These are phyloP conservation scores for Mrakia blollopis DNA, from an alignment of 768 basidiomycete genomes.

Conservation along the genomic window DNA sequence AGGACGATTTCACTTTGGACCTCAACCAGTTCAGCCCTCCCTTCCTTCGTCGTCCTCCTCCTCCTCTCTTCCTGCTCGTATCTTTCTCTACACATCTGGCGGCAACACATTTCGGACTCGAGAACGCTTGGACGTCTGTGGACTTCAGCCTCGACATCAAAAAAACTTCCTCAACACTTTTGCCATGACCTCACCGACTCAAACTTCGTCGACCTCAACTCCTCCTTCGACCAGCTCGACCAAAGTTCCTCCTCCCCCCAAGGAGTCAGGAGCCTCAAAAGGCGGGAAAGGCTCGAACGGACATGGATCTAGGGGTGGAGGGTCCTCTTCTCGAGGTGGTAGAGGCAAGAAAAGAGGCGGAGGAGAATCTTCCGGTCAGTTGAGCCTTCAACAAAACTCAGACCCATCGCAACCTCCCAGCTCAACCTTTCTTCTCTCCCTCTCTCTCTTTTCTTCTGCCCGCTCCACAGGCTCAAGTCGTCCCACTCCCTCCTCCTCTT, in stretches of 20 bases:
- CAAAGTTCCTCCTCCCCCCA: not conserved
- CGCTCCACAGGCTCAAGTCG: not conserved
- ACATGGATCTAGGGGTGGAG: not conserved
- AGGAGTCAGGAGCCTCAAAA: not conserved
- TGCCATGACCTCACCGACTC: not conserved
- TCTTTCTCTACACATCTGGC: too few relatives aligned
- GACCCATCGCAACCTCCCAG: not conserved
- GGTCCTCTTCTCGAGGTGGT: not conserved
- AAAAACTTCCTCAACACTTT: not conserved
- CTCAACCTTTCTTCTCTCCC: not conserved
- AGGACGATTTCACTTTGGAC: too few relatives aligned
- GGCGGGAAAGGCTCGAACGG: not conserved
- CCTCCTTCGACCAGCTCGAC: not conserved
- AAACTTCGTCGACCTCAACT: not conserved
- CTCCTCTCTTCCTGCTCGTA: too few relatives aligned
- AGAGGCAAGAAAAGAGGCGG: slow-evolving; percentile 15
- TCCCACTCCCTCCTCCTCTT: not conserved
- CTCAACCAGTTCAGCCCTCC: not conserved
- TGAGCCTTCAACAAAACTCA: not conserved
- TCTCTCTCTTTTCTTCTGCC: not conserved
- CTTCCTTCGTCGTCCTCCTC: too few relatives aligned
- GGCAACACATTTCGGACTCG: too few relatives aligned
- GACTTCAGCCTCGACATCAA: not conserved
- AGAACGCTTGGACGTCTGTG: too few relatives aligned
- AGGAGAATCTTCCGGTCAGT: slow-evolving; percentile 2